These are phyloP conservation scores for Fusarium marasasianum DNA, from an alignment of 2,329 filamentous ascomycete species.

Conservation along the genomic window DNA sequence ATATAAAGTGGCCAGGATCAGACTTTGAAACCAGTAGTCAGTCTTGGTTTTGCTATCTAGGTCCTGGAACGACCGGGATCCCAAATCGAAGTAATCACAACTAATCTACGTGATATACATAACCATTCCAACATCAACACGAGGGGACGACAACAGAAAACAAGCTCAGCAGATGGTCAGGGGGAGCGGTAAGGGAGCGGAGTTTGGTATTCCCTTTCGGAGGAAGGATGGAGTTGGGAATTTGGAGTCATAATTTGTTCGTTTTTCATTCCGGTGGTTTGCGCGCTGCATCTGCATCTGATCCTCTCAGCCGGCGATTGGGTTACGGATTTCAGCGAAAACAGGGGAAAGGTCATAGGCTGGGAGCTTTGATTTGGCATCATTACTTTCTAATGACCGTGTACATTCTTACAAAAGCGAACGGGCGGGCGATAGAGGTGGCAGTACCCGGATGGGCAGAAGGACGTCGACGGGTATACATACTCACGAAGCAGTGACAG, in stretches of 20 bases:
- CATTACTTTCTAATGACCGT: constrained; percentile 44
- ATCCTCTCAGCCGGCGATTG: constrained; percentile 42
- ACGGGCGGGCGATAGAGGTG: constrained; percentile 36
- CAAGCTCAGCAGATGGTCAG: constrained; percentile 7
- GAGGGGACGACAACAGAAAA: neutral
- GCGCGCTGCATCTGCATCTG: constrained; percentile 46
- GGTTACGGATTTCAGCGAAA: constrained; percentile 43
- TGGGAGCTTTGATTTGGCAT: constrained; percentile 45
- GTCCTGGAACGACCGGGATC: neutral
- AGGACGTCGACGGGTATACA: constrained; percentile 21
- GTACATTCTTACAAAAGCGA: constrained; percentile 45
- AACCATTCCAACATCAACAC: neutral
- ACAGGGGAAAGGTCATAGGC: constrained; percentile 38
- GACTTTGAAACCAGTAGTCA: neutral
- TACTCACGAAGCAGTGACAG: constrained; percentile 20
- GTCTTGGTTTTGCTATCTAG: neutral
- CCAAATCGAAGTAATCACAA: neutral
- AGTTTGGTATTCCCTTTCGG: constrained; percentile 44
- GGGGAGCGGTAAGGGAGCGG: constrained; percentile 32
- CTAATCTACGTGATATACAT: constrained; percentile 3
- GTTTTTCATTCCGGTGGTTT: constrained; percentile 46
- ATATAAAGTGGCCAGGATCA: constrained; percentile 10
- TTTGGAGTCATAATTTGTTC: constrained; percentile 47
- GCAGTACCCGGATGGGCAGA: constrained; percentile 34
- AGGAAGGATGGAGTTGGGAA: constrained; percentile 46